These are phyloP conservation scores for Fraxinus quadrangulata DNA, from an alignment of 257 asterid species.

Conservation along the genomic window DNA sequence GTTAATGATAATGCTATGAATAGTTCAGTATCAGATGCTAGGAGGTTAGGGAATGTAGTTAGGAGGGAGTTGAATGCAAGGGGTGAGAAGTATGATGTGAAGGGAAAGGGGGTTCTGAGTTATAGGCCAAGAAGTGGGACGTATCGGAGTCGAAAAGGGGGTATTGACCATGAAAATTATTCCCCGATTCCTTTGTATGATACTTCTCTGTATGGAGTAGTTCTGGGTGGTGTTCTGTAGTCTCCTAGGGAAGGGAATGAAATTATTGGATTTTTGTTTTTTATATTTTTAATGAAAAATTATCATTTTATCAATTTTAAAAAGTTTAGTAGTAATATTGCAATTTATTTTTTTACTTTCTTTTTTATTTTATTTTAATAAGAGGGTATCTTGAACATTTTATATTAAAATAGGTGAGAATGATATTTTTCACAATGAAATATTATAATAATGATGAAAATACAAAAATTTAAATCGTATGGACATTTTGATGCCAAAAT, in stretches of 20 bases:
- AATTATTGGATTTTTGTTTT: constrained; percentile 28
- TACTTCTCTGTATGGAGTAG: constrained; percentile 35
- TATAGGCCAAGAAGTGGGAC: constrained; percentile 39
- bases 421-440: no score
- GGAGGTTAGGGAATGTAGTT: constrained; percentile 33
- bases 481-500: no score
- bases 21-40: constrained; percentile 51
- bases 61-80: constrained; percentile 27
- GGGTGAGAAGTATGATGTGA: constrained; percentile 51
- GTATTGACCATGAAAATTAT: constrained; percentile 36
- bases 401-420: no score
- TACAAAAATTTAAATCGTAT: no score
- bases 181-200: constrained; percentile 48
- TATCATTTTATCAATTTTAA: no score
- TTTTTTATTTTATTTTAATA: no score
- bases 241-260: constrained; percentile 38
- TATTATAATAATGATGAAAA: no score
- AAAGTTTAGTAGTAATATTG: no score
- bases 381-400: no score
- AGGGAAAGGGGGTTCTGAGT: constrained; percentile 59
- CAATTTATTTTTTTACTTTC: no score
- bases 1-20: constrained; percentile 17
- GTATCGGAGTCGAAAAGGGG: constrained; percentile 39
- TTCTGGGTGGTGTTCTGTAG: constrained; percentile 20
- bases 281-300: no score